These are phyloP conservation scores for Cladosporium velox DNA, from an alignment of 2,329 filamentous ascomycete species.

Conservation along the genomic window DNA sequence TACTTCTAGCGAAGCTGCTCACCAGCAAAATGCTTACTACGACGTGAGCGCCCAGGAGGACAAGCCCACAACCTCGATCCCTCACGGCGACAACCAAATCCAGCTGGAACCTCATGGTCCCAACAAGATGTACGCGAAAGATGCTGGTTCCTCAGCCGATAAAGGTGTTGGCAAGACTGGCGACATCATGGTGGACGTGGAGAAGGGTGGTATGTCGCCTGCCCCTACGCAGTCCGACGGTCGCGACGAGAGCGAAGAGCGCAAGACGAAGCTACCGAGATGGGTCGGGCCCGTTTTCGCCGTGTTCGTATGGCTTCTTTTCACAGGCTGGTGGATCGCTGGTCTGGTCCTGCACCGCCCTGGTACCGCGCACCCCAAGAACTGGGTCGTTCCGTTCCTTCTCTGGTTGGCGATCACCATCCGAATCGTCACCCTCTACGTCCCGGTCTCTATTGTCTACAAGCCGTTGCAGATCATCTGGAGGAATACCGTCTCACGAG, in stretches of 20 bases:
- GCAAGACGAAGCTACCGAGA: slow-evolving; percentile 42
- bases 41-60: slow-evolving; percentile 13
- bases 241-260: slow-evolving; percentile 9
- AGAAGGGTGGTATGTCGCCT: slow-evolving; percentile 21
- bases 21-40: slow-evolving; percentile 11
- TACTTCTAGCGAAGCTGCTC: slow-evolving; percentile 10
- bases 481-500: slow-evolving; percentile 62
- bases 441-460: slow-evolving; percentile 67
- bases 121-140: slow-evolving; percentile 1
- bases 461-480: slow-evolving; percentile 68
- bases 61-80: not conserved
- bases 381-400: slow-evolving; percentile 84
- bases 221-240: not conserved
- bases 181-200: slow-evolving; percentile 15
- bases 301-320: slow-evolving; percentile 28
- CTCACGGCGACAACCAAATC: slow-evolving; percentile 2
- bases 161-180: slow-evolving; percentile 1
- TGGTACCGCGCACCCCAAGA: slow-evolving; percentile 56
- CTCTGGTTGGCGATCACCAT: slow-evolving; percentile 74
- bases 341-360: slow-evolving; percentile 68
- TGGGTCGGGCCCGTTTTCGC: slow-evolving; percentile 42
- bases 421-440: slow-evolving; percentile 72
- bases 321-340: slow-evolving; percentile 71
- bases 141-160: not conserved
- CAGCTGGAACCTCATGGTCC: slow-evolving; percentile 16